These are phyloP conservation scores for Geotrichum cucujoidarum DNA, from an alignment of 1,139 yeast genomes.

Conservation along the genomic window DNA sequence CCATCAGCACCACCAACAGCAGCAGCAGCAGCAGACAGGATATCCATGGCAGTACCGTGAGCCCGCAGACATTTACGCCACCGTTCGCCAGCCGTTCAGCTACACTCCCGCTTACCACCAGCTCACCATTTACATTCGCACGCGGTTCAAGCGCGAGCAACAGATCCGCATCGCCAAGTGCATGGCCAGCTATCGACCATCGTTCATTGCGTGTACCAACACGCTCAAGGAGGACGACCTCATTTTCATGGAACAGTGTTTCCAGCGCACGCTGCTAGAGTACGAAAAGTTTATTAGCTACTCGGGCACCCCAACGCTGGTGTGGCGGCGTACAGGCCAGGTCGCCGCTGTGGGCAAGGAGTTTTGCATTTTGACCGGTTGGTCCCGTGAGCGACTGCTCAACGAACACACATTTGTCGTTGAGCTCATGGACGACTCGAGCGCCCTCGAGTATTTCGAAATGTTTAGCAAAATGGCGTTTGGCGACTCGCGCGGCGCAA, in stretches of 20 bases:
- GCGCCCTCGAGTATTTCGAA: conserved; percentile 83
- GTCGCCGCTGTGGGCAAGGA: conserved; percentile 91
- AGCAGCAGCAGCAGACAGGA: not conserved
- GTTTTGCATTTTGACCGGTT: conserved; percentile 81
- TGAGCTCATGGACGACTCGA: conserved; percentile 80
- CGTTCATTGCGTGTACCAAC: conserved; percentile 87
- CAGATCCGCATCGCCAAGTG: conserved; percentile 80
- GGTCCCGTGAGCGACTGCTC: conserved; percentile 68
- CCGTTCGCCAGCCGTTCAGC: conserved; percentile 55
- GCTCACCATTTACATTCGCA: conserved; percentile 65
- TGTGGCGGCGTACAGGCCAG: conserved; percentile 93
- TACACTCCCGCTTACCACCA: conserved; percentile 89
- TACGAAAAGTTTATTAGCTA: conserved; percentile 76
- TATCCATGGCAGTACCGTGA: conserved; percentile 18
- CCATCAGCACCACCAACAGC: too few species aligned
- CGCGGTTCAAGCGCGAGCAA: conserved; percentile 65
- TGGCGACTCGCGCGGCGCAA: conserved; percentile 82
- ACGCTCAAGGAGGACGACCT: conserved; percentile 83
- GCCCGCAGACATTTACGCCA: conserved; percentile 32
- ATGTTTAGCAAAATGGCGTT: conserved; percentile 81
- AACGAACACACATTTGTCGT: conserved; percentile 61
- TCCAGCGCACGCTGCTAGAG: conserved; percentile 81
- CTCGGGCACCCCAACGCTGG: conserved; percentile 90
- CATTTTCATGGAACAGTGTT: conserved; percentile 92
- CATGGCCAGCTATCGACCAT: conserved; percentile 85